Base-by-base conservation (phyloP, 306 rosid species). In the Vigna unguiculata region DNA sequence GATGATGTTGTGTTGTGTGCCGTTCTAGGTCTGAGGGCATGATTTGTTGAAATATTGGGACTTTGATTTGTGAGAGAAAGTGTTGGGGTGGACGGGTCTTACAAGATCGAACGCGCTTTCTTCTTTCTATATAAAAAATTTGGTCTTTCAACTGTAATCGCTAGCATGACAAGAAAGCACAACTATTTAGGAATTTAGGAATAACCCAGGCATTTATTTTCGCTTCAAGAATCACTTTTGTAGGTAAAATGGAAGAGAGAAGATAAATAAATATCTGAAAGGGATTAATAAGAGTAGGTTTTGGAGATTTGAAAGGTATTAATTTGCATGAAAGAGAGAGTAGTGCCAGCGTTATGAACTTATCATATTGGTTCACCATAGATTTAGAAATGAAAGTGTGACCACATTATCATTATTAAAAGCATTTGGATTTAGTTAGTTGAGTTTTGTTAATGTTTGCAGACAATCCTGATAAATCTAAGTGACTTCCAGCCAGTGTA, bases 61-160 rank as follows among this genome's bases (percentile, higher is more conserved):
- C 11, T 19, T 36, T 1, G 17, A 60, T 11, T 1, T 62, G 67
- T 7, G 24, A 30, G 24, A 30, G 1, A 16, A 21, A 1, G 70
- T 19, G 16, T 1, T 17, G 15, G 2, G n/a, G 34, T 41, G 19
- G 71, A 65, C 72, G 72, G 40, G 55, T 6, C 47, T 67, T 67
- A 67, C 72, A 67, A 67, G 0, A 45, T 14, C 89, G 69, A 84
- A 89, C 74, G 80, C 82, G 81, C 15, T 16, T 73, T 58, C 80
- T 55, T 73, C 47, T 32, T 30, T 15, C 21, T 73, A 53, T 57
- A 41, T 68, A 58, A 9, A 58, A 9, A 36, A 22, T 77, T 41
- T 36, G 1, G 1, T 43, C 28, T 4, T 36, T 38, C 22, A 38
- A 21, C 66, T 54, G 24, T 30, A 9, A 30, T 10, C 1, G 30